Conservation (phyloP, 139 green algal species). For the Edaphochlamys debaryana region DNA sequence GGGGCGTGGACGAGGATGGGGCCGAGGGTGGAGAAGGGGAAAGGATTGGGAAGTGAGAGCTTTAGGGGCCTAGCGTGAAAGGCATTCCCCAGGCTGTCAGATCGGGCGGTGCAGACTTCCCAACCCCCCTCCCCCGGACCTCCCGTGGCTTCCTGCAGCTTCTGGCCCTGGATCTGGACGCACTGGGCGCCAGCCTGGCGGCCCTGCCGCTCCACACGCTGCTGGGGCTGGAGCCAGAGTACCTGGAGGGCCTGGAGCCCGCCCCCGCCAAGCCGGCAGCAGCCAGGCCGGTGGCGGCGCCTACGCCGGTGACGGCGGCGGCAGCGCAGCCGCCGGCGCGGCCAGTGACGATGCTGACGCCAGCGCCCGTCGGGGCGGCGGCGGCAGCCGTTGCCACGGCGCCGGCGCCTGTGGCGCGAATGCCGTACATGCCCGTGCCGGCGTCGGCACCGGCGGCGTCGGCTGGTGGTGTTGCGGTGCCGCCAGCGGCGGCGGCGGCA, state of each 20-base stretch:
- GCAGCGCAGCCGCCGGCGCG: neutral
- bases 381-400: neutral
- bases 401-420: no score
- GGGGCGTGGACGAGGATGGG: neutral
- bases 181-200: conserved; percentile 14
- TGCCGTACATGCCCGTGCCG: neutral
- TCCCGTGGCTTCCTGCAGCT: no score
- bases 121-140: no score
- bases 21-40: no score
- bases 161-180: conserved; percentile 17
- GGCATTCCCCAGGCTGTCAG: no score
- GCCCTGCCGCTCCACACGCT: conserved; percentile 26
- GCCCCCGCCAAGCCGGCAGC: neutral
- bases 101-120: no score
- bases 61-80: no score
- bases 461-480: no score
- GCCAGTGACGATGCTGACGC: neutral
- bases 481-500: neutral
- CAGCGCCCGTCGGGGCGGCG: no score
- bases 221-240: conserved; percentile 33
- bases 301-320: neutral
- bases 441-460: no score
- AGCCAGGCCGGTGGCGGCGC: neutral
- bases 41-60: no score
- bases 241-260: conserved; percentile 5